Base-by-base conservation (phyloP, 441 rosid genomes). In the Dalechampia spathulata region DNA sequence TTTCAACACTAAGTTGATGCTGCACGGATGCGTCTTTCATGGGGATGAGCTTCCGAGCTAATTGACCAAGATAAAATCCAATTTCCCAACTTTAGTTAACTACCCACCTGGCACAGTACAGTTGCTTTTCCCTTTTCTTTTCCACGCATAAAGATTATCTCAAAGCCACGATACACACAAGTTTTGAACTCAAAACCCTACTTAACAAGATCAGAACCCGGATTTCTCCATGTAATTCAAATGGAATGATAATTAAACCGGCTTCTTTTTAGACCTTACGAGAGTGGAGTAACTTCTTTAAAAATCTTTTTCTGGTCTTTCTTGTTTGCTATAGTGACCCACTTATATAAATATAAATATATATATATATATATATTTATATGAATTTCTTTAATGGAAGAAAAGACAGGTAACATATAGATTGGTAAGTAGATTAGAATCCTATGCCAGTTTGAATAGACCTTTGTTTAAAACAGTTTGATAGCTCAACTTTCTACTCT, bases 391-490 rank as follows among this genome's bases (percentile, higher is more conserved):
- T 16, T 11, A 16, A 10, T 13, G 19, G 25, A 23, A 23, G 28
- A 64, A 68, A 69, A 54, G 75, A 71, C 72, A 61, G 58, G 55
- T 19, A 47, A 49, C 73, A 69, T 71, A 72, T 65, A 76, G 72
- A 49, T 30, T 61, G 78, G 55, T 53, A 32, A 30, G 8, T 58
- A 73, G 79, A 69, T 69, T 65, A 66, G 86, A 81, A 81, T 78
- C 86, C 83, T 67, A 78, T 81, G 86, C 53, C 47, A 52, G 52
- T 53, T 58, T 71, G 73, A 70, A 63, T 53, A 73, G 77, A 69
- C 81, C 62, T 57, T 47, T 37, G 64, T 66, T 51, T 3, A 30
- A 38, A 6, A 60, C 32, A 37, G 44, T 56, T 57, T 20, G 53
- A 57, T 6, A 49, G 13, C 9, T 66, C 57, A 25, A 42, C 37